These are phyloP conservation scores for Entomortierella chlamydospora DNA, from an alignment of 192 early-diverging fungal species.

Conservation along the genomic window DNA sequence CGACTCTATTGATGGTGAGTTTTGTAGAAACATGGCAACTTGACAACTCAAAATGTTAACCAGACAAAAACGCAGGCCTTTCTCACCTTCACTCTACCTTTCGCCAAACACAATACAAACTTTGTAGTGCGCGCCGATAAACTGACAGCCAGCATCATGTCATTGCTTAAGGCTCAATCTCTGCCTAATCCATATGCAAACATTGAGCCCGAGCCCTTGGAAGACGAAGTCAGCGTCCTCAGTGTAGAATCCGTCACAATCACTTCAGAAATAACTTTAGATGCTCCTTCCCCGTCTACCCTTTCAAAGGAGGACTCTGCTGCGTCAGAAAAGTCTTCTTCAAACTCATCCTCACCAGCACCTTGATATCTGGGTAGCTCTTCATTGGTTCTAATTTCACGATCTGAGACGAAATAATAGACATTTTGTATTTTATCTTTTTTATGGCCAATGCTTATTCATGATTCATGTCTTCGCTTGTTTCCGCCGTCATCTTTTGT, in stretches of 20 bases:
- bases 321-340: too few relatives aligned
- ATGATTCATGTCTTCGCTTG: conserved; percentile 7
- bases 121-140: conserved; percentile 34
- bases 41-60: too few relatives aligned
- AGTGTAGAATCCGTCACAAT: conserved; percentile 1
- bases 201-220: conserved; percentile 18
- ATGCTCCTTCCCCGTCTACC: neutral
- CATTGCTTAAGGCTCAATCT: conserved; percentile 46
- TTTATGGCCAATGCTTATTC: neutral
- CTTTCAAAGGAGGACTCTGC: neutral
- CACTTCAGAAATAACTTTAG: neutral
- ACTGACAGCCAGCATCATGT: conserved; percentile 22
- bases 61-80: too few relatives aligned
- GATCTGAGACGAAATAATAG: too few relatives aligned
- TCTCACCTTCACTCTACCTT: neutral
- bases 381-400: too few relatives aligned
- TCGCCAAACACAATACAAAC: neutral
- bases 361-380: too few relatives aligned
- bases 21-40: neutral
- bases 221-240: neutral
- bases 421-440: too few relatives aligned
- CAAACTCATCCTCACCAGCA: too few relatives aligned
- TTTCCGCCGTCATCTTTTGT: too few relatives aligned
- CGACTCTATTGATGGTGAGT: conserved; percentile 34
- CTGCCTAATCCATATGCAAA: conserved; percentile 34